These are phyloP conservation scores for Fusarium stilboides DNA, from an alignment of 2,329 filamentous ascomycete genomes.

Conservation along the genomic window DNA sequence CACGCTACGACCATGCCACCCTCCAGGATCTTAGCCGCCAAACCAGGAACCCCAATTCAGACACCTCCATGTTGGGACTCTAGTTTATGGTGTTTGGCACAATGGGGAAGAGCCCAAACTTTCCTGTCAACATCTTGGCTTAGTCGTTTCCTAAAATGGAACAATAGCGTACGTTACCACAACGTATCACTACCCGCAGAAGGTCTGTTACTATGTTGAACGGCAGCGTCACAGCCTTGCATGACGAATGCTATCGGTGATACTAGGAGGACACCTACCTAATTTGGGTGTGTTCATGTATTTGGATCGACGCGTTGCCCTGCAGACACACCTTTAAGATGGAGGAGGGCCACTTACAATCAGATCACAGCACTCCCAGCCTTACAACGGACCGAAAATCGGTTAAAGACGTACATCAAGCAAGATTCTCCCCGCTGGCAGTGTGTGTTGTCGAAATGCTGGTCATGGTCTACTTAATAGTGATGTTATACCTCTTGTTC, in stretches of 20 bases:
- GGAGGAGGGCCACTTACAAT: constrained; percentile 1
- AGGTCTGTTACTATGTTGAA: constrained; percentile 14
- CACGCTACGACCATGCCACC: constrained; percentile 1
- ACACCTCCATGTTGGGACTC: constrained; percentile 33
- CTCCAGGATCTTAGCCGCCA: constrained; percentile 26
- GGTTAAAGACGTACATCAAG: constrained; percentile 12
- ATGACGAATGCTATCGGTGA: constrained; percentile 25
- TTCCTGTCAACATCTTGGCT: constrained; percentile 29
- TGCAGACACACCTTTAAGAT: constrained; percentile 20
- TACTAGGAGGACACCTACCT: constrained; percentile 28
- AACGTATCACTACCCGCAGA: constrained; percentile 4
- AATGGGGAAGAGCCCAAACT: constrained; percentile 34
- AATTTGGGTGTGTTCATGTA: constrained; percentile 11
- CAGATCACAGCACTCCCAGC: constrained; percentile 25
- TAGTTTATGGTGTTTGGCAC: constrained; percentile 22
- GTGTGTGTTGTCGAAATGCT: background rate
- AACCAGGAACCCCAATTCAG: constrained; percentile 33
- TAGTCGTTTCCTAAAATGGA: constrained; percentile 40
- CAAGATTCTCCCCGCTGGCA: background rate
- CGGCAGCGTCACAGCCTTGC: constrained; percentile 36
- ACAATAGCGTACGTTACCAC: constrained; percentile 17
- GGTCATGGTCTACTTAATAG: constrained; percentile 8
- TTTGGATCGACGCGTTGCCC: constrained; percentile 23
- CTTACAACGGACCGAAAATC: constrained; percentile 1
- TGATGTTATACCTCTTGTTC: constrained; percentile 1